phyloP scores from a whole-genome alignment of 345 rosid genomes.

The sweet orange (Citrus sinensis) region DVS_A1.0 CM039168.1:20550001-20550500 shows the following conservation, averaged over 20 bases:
- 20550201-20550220: slow-evolving; percentile 19
- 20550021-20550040: neutral
- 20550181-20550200: slow-evolving; percentile 69
- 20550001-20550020: neutral
- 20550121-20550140: slow-evolving; percentile 79
- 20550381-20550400: slow-evolving; percentile 96
- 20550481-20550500: slow-evolving; percentile 67
- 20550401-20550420: slow-evolving; percentile 64
- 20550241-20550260: slow-evolving; percentile 1
- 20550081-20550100: slow-evolving; percentile 16
- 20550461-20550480: slow-evolving; percentile 94
- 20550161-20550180: slow-evolving; percentile 94
- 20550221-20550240: neutral
- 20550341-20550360: slow-evolving; percentile 87
- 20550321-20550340: slow-evolving; percentile 83
- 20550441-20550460: slow-evolving; percentile 93
- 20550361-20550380: slow-evolving; percentile 98
- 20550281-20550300: slow-evolving; percentile 44
- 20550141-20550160: slow-evolving; percentile 68
- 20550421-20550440: slow-evolving; percentile 81
- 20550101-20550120: slow-evolving; percentile 57
- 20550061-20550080: slow-evolving; percentile 12
- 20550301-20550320: slow-evolving; percentile 87
- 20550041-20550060: neutral
- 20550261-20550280: slow-evolving; percentile 22